Base-by-base conservation (phyloP, 2,329 filamentous ascomycete genomes). In the Coniochaeta hoffmannii region DNA sequence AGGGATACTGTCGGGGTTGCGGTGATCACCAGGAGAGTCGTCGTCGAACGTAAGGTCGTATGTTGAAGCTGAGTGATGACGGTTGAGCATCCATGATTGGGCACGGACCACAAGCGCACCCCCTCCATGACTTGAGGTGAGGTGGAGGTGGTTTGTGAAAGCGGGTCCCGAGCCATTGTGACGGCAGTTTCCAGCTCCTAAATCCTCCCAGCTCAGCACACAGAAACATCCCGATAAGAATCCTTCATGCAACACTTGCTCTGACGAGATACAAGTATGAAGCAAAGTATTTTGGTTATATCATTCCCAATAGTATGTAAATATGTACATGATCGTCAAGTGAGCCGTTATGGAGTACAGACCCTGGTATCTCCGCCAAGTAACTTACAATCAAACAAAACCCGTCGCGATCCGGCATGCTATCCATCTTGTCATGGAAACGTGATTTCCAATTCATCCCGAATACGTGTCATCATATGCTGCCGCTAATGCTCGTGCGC, bases 401-500 rank as follows among this genome's bases (percentile, higher is more conserved):
- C 12, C 15, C 34, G 9, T 4, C 10, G 30, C 32, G 32, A 14
- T 34, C 11, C 32, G 32, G 15, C 32, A 34, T 11, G 32, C 11
- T 34, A 14, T 14, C n/a, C 32, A 14, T 36, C 34, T 10, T 35
- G 32, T 35, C 32, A 4, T 35, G 12, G 12, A 12, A 32, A 32
- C 7, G 7, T 12, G 30, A 32, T 46, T 22, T 22, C 15, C 10
- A 28, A 3, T 26, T 15, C 41, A 28, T 46, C 2, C 26, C 24
- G 24, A n/a, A n/a, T 28, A 46, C 41, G 26, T 46, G n/a, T 28
- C 19, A 41, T 46, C 24, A 46, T 46, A 46, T 46, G 24, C 41
- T 46, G 49, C 49, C 31, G 22, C 49, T 51, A 11, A 51, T 34
- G 15, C 49, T 51, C 31, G 49, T 51, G 28, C 49, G 26, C 49